Evolutionary conservation across 1,139 yeast genomes (phyloP).

Genomic region (Casaregolazyma suthepensis): DNA sequence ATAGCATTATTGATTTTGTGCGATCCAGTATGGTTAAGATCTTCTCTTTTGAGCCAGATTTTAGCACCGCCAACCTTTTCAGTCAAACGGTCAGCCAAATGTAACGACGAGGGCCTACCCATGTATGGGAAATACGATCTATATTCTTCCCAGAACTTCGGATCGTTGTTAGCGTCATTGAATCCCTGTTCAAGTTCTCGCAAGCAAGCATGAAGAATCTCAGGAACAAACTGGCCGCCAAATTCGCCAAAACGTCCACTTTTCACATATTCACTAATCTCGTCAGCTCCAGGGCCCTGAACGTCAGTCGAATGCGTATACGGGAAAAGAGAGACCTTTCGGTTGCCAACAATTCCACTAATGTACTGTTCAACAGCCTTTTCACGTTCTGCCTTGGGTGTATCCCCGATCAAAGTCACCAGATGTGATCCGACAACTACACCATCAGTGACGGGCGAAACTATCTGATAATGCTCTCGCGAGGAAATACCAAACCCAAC

Average conservation of each 20-base stretch:
- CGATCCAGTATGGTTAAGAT: slow-evolving; percentile 94
- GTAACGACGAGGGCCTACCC: slow-evolving; percentile 94
- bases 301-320: slow-evolving; percentile 2
- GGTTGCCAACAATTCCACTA: slow-evolving; percentile 61
- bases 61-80: slow-evolving; percentile 94
- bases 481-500: slow-evolving; percentile 97
- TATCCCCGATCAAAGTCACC: slow-evolving; percentile 59
- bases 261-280: slow-evolving; percentile 17
- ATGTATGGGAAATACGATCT: slow-evolving; percentile 75
- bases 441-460: slow-evolving; percentile 77
- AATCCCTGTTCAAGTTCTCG: slow-evolving; percentile 84
- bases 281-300: not conserved
- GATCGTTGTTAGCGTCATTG: slow-evolving; percentile 82
- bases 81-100: slow-evolving; percentile 82
- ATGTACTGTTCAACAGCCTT: slow-evolving; percentile 62
- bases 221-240: slow-evolving; percentile 99
- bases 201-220: slow-evolving; percentile 86
- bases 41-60: slow-evolving; percentile 98
- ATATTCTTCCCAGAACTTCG: slow-evolving; percentile 89
- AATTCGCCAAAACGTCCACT: slow-evolving; percentile 70
- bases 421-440: slow-evolving; percentile 92
- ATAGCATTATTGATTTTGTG: slow-evolving; percentile 96
- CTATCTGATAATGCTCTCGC: slow-evolving; percentile 78
- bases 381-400: slow-evolving; percentile 53
- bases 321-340: slow-evolving; percentile 30